Conservation (phyloP, 108 stramenopile species). For the Cyclotella choctawhatcheeana region DNA sequence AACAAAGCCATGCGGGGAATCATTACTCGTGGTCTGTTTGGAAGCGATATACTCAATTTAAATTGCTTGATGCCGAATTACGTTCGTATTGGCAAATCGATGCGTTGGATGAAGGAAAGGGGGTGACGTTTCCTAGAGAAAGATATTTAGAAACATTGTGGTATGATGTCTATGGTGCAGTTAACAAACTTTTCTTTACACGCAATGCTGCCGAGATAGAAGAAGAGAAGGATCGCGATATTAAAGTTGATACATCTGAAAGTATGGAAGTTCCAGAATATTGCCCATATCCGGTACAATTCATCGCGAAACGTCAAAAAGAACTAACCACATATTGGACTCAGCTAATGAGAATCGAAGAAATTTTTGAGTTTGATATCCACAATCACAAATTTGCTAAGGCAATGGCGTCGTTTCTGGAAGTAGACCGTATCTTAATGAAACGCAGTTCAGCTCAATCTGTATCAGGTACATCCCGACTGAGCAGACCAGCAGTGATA, state of each 20-base stretch:
- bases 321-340: slow-evolving; percentile 44
- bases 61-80: slow-evolving; percentile 21
- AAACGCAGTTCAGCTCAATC: neutral
- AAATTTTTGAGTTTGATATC: slow-evolving; percentile 49
- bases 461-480: neutral
- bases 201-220: neutral
- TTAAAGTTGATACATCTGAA: neutral
- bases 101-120: slow-evolving; percentile 32
- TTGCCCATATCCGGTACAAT: slow-evolving; percentile 30
- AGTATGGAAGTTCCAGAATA: neutral
- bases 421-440: slow-evolving; percentile 25
- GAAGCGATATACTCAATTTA: slow-evolving; percentile 49
- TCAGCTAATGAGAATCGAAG: slow-evolving; percentile 38
- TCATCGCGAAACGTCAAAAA: slow-evolving; percentile 37
- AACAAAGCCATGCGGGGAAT: neutral
- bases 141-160: slow-evolving; percentile 37
- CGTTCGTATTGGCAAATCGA: slow-evolving; percentile 52
- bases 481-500: slow-evolving; percentile 17
- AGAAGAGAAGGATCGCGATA: neutral
- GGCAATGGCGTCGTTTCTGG: slow-evolving; percentile 45
- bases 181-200: neutral
- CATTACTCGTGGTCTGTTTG: slow-evolving; percentile 38
- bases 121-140: slow-evolving; percentile 31
- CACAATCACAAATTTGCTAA: slow-evolving; percentile 29
- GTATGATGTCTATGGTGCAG: slow-evolving; percentile 12